Percentiles rank a stretch among this genome's conserved stretches.
phyloP scores from a whole-genome alignment of 1,139 yeast genomes.

The Trichomonascaceae sp. region DNA sequence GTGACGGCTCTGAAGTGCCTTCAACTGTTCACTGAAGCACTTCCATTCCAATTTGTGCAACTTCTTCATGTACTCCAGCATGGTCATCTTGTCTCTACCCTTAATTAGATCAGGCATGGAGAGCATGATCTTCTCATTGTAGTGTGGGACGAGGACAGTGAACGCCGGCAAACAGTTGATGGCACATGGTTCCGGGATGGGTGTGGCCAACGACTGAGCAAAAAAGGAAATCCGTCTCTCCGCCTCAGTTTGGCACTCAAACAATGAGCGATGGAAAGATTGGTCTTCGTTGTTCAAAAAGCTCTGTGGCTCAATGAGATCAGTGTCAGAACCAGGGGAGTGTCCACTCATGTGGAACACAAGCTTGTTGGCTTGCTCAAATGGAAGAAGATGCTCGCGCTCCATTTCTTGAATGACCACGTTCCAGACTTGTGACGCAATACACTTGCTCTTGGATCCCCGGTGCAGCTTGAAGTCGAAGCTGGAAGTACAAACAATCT shows the following conservation, averaged over 20 bases:
- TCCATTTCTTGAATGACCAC: conserved; percentile 63
- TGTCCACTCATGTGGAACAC: conserved; percentile 25
- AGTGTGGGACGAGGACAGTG: conserved; percentile 79
- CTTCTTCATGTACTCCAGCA: conserved; percentile 61
- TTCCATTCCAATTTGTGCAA: conserved; percentile 67
- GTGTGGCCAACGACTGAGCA: conserved; percentile 75
- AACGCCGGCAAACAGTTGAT: conserved; percentile 69
- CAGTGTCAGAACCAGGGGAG: conserved; percentile 12
- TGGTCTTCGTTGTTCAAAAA: conserved; percentile 66
- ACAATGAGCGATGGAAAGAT: conserved; percentile 28
- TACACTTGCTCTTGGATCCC: conserved; percentile 24
- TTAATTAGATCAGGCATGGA: conserved; percentile 54
- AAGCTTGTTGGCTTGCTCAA: conserved; percentile 44
- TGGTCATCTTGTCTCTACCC: conserved; percentile 49
- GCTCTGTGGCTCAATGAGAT: conserved; percentile 41
- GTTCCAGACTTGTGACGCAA: conserved; percentile 71
- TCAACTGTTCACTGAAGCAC: conserved; percentile 47
- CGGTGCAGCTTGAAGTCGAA: conserved; percentile 24
- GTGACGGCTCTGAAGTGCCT: neutral
- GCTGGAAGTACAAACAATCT: conserved; percentile 38
- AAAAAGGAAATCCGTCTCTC: conserved; percentile 72
- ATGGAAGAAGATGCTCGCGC: conserved; percentile 62
- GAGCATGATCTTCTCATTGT: conserved; percentile 58
- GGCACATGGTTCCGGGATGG: conserved; percentile 60
- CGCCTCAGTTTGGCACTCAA: conserved; percentile 55